Base-by-base conservation (phyloP, 805 yeast species). In the Scheffersomyces coipomensis region DNA sequence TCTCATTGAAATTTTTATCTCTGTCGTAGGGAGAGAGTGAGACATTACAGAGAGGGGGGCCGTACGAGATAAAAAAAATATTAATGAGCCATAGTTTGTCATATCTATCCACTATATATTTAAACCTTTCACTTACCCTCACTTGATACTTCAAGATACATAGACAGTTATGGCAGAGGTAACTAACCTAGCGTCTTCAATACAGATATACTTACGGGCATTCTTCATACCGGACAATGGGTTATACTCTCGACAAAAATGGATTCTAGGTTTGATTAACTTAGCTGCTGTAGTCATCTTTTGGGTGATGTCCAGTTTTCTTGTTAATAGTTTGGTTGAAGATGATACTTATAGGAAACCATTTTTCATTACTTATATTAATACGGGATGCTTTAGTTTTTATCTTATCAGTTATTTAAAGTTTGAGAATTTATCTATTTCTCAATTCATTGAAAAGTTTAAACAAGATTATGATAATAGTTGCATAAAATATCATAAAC, bases 241-340 rank as follows among this genome's bases (percentile, higher is more conserved):
- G 42, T 58, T 66, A 15, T 47, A 56, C 19, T 42, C 60, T 11
- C 36, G 54, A 10, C 73, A 68, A 45, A 59, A 75, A 45, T 89
- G 97, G 97, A 69, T 83, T 0, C 52, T 87, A 16, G 98, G 98
- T 2, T 73, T 91, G 17, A 49, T 83, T 17, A 77, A 87, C 63
- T 72, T 90, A 18, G 71, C 79, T 1, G 68, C 85, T 32, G 98
- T 90, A 33, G 88, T 91, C 19, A 58, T 86, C 1, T 75, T 88
- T 18, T 91, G 99, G 99, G 97, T 93, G 9, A 65, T 85, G 26
- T 88, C 96, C 3, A 87, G 96, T 3, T 91, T 89, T 50, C 60
- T 91, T 34, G 83, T 93, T 26, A 89, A 87, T 60, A 82, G 79
- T 31, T 68, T 88, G 29, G 85, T 88, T 50, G 88, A 82, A 49